phyloP scores from a whole-genome alignment of 257 asterid species.

The Dorcoceras hygrometricum region DNA sequence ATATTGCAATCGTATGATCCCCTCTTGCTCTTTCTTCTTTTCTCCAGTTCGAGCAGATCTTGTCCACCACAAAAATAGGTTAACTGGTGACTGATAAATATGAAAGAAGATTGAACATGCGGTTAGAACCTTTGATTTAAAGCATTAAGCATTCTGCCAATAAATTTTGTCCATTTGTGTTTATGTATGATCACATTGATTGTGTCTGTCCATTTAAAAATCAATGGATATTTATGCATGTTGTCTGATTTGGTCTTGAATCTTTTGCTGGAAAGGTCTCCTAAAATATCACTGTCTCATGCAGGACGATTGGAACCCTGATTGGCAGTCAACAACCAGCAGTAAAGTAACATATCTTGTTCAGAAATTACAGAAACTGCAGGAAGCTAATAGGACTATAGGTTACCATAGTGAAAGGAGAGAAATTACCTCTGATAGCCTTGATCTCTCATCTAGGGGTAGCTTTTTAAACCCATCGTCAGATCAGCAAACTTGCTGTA shows the following conservation, averaged over 20 bases:
- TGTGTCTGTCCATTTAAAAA: background rate
- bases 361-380: conserved; percentile 51
- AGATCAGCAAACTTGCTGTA: conserved; percentile 30
- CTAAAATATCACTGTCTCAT: conserved; percentile 23
- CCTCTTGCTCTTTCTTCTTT: background rate
- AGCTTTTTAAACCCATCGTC: conserved; percentile 24
- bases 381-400: conserved; percentile 51
- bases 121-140: background rate
- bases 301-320: conserved; percentile 99
- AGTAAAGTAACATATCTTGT: conserved; percentile 85
- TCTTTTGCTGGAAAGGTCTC: conserved; percentile 11
- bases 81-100: conserved; percentile 7
- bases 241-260: conserved; percentile 7
- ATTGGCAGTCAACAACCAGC: conserved; percentile 98
- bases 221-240: conserved; percentile 17
- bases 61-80: background rate
- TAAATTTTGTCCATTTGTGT: background rate
- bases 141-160: background rate
- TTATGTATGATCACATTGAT: background rate
- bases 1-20: background rate
- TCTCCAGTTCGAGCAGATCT: background rate
- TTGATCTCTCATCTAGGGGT: conserved; percentile 25
- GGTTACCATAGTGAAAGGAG: conserved; percentile 31
- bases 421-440: conserved; percentile 29
- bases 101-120: conserved; percentile 5